Evolutionary conservation across 176 grass and related monocot genomes (phyloP), one percentile per base, ranked within the genome.

Genomic region (Otatea glauca): DNA sequence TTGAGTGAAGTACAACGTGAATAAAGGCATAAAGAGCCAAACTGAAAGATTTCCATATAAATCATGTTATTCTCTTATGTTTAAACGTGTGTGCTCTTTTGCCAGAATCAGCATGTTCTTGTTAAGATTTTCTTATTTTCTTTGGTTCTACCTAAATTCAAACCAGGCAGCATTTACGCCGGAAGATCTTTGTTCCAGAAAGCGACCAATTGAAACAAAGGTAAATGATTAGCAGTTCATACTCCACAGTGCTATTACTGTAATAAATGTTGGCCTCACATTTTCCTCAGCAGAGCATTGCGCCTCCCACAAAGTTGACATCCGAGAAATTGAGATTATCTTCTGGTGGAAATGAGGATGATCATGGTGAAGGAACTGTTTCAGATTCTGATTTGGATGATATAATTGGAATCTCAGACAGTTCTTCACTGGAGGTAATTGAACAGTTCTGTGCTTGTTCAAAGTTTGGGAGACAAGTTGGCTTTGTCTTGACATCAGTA

Each of bases 161-260:
- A 55, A 81, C 74, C 89, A 98, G 96, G 93, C 96, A 43, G 85
- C 88, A 72, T 92, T 90, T 69, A 95, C 93, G 87, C 96, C 96
- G 70, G 93, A 98, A 65, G 96, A 98, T 76, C 91, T 98, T 65
- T 93, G 88, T 84, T 89, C 87, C 70, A 92, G 88, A 88, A 98
- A 98, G 86, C 87, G 91, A 11, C 85, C 91, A 37, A 71, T 80
- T 45, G 91, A 91, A 29, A 75, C 83, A 50, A 88, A 88, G 91
- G 96, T 98, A 90, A 78, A 62, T 51, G 24, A 49, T 81, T 56
- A 88, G 21, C 88, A 48, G 39, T 68, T 21, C 35, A 44, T 75
- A 53, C 58, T 38, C 39, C 20, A 69, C 55, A 81, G 42, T 81
- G 85, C 68, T 85, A 29, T 74, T 62, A 25, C 78, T 39, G 64